Evolutionary conservation across 2,329 filamentous ascomycete genomes (phyloP), one percentile per base, ranked within the genome.

Genomic region (Fusarium torreyae): DNA sequence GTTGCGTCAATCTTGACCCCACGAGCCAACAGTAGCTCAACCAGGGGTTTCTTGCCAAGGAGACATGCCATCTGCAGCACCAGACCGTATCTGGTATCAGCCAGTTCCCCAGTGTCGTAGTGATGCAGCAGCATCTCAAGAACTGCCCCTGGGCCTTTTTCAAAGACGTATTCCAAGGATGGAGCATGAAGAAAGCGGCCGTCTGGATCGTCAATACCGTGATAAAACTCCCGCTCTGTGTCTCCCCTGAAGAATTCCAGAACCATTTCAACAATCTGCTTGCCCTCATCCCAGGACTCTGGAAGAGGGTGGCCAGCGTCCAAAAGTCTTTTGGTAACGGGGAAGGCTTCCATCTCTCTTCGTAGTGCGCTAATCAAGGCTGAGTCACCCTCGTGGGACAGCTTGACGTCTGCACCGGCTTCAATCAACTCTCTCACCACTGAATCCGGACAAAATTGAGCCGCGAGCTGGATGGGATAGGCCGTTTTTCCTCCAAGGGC

Each of bases 51-150:
- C 6, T 55, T 39, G 31, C 48, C 46, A 4, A 57, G 14, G 9
- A 36, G 26, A 8, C 48, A 46, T 14, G 49, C 31, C 40, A 68
- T 66, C 15, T 68, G 65, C 1, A 68, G 34, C 6, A 58, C 44
- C 13, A 54, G 39, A 3, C 8, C 49, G 15, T 55, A 66, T 24
- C 48, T 54, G 20, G 17, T 10, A 6, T 57, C 36, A 11, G 31
- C 33, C 14, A 55, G 17, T 4, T 49, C 20, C 6, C 52, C 24
- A 28, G 43, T 49, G 5, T 50, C 31, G 17, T 55, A 55, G 7
- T 31, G 17, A 7, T 6, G 33, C 6, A 55, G 8, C 20, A 55
- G n/a, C 3, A 55, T 22, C 7, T 50, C 43, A 26, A 50, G 31
- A 17, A 50, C 15, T 15, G 15, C 52, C 15, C 43, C 52, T 31